Base-by-base conservation (phyloP, 352 stramenopile species). In the Elongisporangium senticosum region DNA sequence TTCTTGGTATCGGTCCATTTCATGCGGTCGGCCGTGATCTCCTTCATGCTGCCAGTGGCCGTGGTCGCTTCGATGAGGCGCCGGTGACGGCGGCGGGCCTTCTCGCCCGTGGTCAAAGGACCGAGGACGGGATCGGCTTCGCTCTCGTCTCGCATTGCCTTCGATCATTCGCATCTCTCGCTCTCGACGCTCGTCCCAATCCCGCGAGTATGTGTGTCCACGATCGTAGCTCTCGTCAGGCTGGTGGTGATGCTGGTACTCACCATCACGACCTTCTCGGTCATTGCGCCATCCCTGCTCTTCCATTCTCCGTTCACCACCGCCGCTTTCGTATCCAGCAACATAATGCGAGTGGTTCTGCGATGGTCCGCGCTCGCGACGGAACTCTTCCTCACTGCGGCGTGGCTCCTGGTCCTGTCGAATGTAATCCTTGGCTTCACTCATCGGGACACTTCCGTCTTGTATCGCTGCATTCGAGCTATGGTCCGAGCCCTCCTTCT, bases 11-110 rank as follows among this genome's bases (percentile, higher is more conserved):
- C 20, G 20, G 20, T 43, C 7, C 53, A 33, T 51, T 2, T 43
- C n/a, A 21, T 50, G 52, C 20, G 26, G 47, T 37, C 48, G 40
- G 5, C 26, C 39, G 15, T 56, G 52, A 1, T 49, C 56, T 51
- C 56, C 26, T 1, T 48, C 56, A 20, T n/a, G 23, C 40, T 28
- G 48, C 48, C 20, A 28, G 15, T 51, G 50, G 7, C 56, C 48
- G 22, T 64, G 28, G 26, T 52, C 22, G 28, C 49, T 22, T 22
- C 61, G 20, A 40, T 55, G 33, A 51, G 28, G 24, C 23, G 5
- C 23, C 23, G 23, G n/a, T n/a, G n/a, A 26, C 28, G 24, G 28
- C 8, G 13, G 33, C 4, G 33, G 33, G 4, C 33, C 33, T 43
- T 43, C 33, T 43, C 33, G 33, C 11, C 33, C 33, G 13, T 43